Evolutionary conservation across 2,329 filamentous ascomycete species (phyloP), one percentile per base, ranked within the genome.

Genomic region (Orbilia brochopaga): DNA sequence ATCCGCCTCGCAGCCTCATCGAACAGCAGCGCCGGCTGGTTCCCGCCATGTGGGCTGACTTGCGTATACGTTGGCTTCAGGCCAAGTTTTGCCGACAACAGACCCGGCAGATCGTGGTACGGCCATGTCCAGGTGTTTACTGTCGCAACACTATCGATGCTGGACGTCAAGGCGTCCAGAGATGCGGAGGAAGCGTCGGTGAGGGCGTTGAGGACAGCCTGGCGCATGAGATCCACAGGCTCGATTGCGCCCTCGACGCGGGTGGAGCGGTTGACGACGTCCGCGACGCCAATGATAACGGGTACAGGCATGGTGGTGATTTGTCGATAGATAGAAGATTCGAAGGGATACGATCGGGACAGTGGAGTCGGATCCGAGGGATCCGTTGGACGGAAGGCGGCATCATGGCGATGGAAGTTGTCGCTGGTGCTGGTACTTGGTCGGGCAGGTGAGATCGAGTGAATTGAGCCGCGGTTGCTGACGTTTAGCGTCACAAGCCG

Each of bases 101-200:
- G 78, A 3, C 80, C 81, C 0, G 86, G 85, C 1, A 88, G 78
- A 76, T 89, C 83, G 0, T 81, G 78, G 76, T 89, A 89, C 0
- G 84, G 83, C 87, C 87, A 88, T 0, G 87, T 88, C 87, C 87
- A 89, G 0, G 85, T 85, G 44, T 81, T 82, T 8, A 88, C 86
- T 2, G 88, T 82, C 48, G 83, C 80, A 51, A 89, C 80, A 74
- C 83, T 85, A 76, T 88, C 86, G 58, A 87, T 83, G 0, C 78
- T 78, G 0, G 79, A 75, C 69, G 81, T 80, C 0, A 87, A 76
- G 1, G 76, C 64, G 1, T 76, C 42, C 1, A 77, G 75, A 0
- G 48, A 21, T 11, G 77, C 75, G 7, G 81, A 74, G 0, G 77
- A 78, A 0, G 83, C 82, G 74, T 89, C 86, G 42, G 79, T 61